Evolutionary conservation across 1,284 basidiomycete species (phyloP).

Genomic region (Puccinia horiana): DNA sequence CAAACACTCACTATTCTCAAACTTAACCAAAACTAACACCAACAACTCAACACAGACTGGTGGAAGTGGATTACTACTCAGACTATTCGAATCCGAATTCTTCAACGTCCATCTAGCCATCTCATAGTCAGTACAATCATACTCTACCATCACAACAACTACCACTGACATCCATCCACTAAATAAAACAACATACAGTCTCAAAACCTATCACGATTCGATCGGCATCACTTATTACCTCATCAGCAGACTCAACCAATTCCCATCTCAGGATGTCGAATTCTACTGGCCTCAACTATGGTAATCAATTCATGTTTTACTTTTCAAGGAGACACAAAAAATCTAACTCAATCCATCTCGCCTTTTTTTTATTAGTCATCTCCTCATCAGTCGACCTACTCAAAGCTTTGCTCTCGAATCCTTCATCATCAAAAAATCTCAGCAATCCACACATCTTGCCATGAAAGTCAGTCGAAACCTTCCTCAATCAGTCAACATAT

Average conservation of each 20-base stretch:
- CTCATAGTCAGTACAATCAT: slow-evolving; percentile 53
- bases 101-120: slow-evolving; percentile 57
- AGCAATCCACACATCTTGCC: slow-evolving; percentile 86
- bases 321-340: not conserved
- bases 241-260: slow-evolving; percentile 74
- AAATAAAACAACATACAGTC: slow-evolving; percentile 54
- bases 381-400: slow-evolving; percentile 84
- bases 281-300: slow-evolving; percentile 97
- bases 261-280: slow-evolving; percentile 77
- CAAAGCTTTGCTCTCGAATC: slow-evolving; percentile 85
- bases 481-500: slow-evolving; percentile 55
- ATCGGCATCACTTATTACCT: slow-evolving; percentile 96
- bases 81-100: slow-evolving; percentile 55
- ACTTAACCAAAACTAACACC: not conserved
- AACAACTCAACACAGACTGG: not conserved
- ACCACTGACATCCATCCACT: not conserved
- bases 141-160: not conserved
- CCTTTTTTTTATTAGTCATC: slow-evolving; percentile 64
- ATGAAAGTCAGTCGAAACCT: slow-evolving; percentile 64
- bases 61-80: slow-evolving; percentile 52
- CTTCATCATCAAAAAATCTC: slow-evolving; percentile 81
- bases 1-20: slow-evolving; percentile 10
- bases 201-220: slow-evolving; percentile 83
- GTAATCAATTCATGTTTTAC: slow-evolving; percentile 64
- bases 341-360: not conserved